Conservation (phyloP, 1,139 yeast genomes). For the Pichia cactophila region DNA sequence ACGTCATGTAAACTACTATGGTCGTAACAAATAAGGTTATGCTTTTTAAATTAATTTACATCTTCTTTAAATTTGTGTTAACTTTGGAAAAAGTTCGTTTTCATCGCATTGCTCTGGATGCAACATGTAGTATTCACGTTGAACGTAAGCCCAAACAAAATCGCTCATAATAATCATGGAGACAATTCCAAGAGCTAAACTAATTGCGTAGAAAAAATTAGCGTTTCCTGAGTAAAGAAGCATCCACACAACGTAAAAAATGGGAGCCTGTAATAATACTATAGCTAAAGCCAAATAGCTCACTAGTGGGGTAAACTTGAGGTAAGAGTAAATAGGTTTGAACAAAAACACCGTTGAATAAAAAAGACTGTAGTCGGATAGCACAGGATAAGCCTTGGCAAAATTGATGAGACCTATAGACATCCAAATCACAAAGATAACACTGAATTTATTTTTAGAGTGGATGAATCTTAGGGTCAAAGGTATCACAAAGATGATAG, state of each 20-base stretch:
- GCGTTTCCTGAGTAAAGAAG: constrained; percentile 86
- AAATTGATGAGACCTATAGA: constrained; percentile 61
- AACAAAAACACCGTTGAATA: constrained; percentile 25
- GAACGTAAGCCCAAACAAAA: constrained; percentile 72
- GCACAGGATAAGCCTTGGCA: constrained; percentile 79
- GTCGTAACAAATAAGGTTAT: constrained; percentile 2
- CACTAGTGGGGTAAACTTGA: constrained; percentile 24
- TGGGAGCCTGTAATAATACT: constrained; percentile 59
- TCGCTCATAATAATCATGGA: constrained; percentile 67
- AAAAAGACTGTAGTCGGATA: constrained; percentile 76
- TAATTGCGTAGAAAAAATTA: constrained; percentile 91
- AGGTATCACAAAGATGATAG: constrained; percentile 65
- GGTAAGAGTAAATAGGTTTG: constrained; percentile 19
- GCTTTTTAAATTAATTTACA: too few species aligned
- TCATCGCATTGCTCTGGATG: background rate
- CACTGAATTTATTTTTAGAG: constrained; percentile 29
- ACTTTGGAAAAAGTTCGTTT: background rate
- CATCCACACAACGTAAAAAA: constrained; percentile 92
- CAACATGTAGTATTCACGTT: constrained; percentile 55
- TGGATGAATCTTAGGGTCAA: constrained; percentile 54
- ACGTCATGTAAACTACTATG: constrained; percentile 10
- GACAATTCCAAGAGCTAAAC: constrained; percentile 71
- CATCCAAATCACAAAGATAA: constrained; percentile 55
- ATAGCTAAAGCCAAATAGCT: constrained; percentile 22
- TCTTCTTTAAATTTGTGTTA: background rate